A percentile compares a stretch with the other conserved stretches of the same genome.
These are phyloP conservation scores for Geum urbanum DNA, from an alignment of 306 rosid species.

Conservation along the genomic window DNA sequence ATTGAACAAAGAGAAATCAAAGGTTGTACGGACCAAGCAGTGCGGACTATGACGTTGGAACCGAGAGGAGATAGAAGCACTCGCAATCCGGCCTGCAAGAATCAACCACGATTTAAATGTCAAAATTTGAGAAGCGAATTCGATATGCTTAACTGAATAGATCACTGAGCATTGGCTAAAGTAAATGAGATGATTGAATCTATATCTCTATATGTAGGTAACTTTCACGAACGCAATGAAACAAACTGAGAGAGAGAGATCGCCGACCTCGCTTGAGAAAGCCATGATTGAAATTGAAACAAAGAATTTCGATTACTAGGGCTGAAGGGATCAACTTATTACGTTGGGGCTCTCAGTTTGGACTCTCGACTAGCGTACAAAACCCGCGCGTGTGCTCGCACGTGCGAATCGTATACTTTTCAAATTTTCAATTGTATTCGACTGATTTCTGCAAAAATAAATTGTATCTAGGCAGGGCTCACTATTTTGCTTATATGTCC, in stretches of 20 bases:
- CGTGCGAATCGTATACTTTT: too few relatives aligned
- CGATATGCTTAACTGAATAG: not conserved
- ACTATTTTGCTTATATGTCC: too few relatives aligned
- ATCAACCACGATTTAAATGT: not conserved
- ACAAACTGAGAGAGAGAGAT: constrained; percentile 3
- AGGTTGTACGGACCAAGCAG: constrained; percentile 47
- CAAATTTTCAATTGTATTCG: too few relatives aligned
- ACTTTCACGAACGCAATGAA: not conserved
- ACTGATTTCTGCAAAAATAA: too few relatives aligned
- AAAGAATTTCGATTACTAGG: too few relatives aligned
- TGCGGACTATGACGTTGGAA: constrained; percentile 37
- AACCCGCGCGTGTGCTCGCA: too few relatives aligned
- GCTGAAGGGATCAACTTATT: too few relatives aligned
- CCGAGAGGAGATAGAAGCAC: constrained; percentile 34
- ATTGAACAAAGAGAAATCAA: not conserved
- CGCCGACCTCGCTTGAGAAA: constrained; percentile 17
- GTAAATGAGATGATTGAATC: not conserved
- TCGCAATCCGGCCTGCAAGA: constrained; percentile 42
- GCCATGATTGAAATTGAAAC: constrained; percentile 9
- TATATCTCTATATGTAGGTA: too few relatives aligned
- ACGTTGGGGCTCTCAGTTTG: too few relatives aligned
- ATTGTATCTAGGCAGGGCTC: too few relatives aligned
- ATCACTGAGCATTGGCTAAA: not conserved
- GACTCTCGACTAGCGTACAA: too few relatives aligned
- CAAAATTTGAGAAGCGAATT: not conserved